Conservation (phyloP, 257 asterid species). For the Primulina huaijiensis region DNA sequence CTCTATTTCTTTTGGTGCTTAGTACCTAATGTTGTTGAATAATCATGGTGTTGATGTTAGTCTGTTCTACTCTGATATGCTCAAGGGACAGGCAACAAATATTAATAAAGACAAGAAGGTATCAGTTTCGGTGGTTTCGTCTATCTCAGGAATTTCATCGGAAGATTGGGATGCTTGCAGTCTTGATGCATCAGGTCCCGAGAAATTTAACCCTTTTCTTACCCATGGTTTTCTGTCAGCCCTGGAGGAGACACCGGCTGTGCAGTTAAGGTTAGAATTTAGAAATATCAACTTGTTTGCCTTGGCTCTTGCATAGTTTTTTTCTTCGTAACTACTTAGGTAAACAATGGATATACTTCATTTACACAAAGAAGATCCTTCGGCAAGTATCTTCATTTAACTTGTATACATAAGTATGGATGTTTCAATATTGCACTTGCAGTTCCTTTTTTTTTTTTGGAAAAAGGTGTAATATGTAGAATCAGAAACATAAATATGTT, state of each 20-base stretch:
- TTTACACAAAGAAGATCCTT: background rate
- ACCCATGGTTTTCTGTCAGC: slow-evolving; percentile 82
- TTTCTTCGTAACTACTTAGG: background rate
- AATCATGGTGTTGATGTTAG: slow-evolving; percentile 10
- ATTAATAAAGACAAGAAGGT: slow-evolving; percentile 38
- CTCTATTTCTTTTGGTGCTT: slow-evolving; percentile 12
- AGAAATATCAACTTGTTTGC: slow-evolving; percentile 30
- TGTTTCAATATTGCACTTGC: too few species aligned
- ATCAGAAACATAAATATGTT: too few species aligned
- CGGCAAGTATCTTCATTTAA: too few species aligned
- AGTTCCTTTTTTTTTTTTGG: too few species aligned
- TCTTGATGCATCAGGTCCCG: slow-evolving; percentile 59
- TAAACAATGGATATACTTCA: background rate
- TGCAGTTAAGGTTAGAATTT: slow-evolving; percentile 75
- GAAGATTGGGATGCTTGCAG: slow-evolving; percentile 91
- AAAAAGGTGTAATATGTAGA: too few species aligned
- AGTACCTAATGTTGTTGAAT: slow-evolving; percentile 1
- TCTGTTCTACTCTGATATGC: slow-evolving; percentile 17
- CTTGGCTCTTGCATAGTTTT: slow-evolving; percentile 10
- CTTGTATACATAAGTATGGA: too few species aligned
- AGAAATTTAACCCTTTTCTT: slow-evolving; percentile 75
- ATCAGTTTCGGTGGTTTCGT: slow-evolving; percentile 77
- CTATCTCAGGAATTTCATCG: slow-evolving; percentile 64
- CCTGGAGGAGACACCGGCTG: slow-evolving; percentile 88
- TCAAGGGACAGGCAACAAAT: slow-evolving; percentile 47